These are phyloP conservation scores for Tylopilus felleus DNA, from an alignment of 768 basidiomycete species.

Conservation along the genomic window DNA sequence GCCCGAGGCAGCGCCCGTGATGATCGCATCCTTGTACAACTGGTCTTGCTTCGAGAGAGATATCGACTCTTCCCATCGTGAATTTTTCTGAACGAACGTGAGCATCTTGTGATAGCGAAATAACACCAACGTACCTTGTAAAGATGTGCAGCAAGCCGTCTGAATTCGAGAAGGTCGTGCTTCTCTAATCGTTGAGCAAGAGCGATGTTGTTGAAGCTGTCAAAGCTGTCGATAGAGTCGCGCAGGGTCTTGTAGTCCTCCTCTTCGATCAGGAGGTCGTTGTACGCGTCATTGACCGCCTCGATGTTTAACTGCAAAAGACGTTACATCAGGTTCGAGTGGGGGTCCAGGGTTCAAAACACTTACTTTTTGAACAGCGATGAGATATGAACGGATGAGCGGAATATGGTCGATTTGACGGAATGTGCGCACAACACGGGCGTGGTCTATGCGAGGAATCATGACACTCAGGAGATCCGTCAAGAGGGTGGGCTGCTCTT, in stretches of 20 bases:
- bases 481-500: conserved; percentile 89
- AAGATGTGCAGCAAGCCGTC: conserved; percentile 89
- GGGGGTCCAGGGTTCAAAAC: background rate
- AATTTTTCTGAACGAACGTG: conserved; percentile 68
- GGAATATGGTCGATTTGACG: conserved; percentile 93
- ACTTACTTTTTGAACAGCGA: conserved; percentile 90
- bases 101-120: background rate
- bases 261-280: conserved; percentile 97
- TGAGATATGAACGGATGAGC: conserved; percentile 92
- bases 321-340: background rate
- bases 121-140: conserved; percentile 66
- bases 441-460: conserved; percentile 92
- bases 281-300: conserved; percentile 97
- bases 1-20: conserved; percentile 83
- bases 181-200: conserved; percentile 84
- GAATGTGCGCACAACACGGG: conserved; percentile 95
- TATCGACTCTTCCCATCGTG: conserved; percentile 95
- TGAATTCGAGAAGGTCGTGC: conserved; percentile 92
- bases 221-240: conserved; percentile 96
- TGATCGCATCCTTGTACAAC: conserved; percentile 93
- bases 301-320: conserved; percentile 81
- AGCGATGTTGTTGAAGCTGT: conserved; percentile 92
- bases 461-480: conserved; percentile 91
- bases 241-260: conserved; percentile 98
- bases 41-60: conserved; percentile 94